Evolutionary conservation across 2,329 filamentous ascomycete species (phyloP), one percentile per base, ranked within the genome.

Genomic region (Diaporthe amygdali): DNA sequence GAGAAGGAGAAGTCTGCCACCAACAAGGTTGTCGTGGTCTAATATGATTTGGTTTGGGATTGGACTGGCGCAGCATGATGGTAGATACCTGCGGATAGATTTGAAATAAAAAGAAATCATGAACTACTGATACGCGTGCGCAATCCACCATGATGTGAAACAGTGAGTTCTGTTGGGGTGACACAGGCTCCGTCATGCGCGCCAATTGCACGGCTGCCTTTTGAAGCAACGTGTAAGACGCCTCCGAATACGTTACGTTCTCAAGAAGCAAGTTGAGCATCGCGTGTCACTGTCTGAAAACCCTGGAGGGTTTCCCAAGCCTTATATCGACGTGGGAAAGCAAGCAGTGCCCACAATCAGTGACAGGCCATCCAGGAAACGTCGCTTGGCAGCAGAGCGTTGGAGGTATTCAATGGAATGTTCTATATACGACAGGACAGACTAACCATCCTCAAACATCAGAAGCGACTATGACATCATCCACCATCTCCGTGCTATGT

Each of bases 1-100:
- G 83, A 84, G 56, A 84, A 84, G 75, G 88, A 90, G 83, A 82
- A 85, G 80, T 70, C 76, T 9, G 85, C 87, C 70, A 78, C 77
- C 37, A 82, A 88, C 79, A 82, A 87, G 80, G 84, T 88, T 47
- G 78, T 86, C 67, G 71, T 79, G 73, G 74, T 74, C 41, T 74
- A 72, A 47, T 63, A 59, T 37, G 7, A 51, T 25, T 51, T 47
- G 25, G 25, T 14, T 15, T 44, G 25, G 32, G 27, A 34, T 25
- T 59, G 9, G 54, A 27, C 15, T 25, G 47, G 66, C 47, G 66
- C 49, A 71, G 20, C 49, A 6, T 56, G 47, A 34, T 44, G 41
- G 56, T 54, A 69, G 22, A 66, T 52, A 66, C 66, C 70, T 69
- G 56, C 22, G 32, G 12, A 64, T 69, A 69, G 49, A 66, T 34